Conservation (phyloP, 2,329 filamentous ascomycete genomes). For the Sporothrix luriei region DNA sequence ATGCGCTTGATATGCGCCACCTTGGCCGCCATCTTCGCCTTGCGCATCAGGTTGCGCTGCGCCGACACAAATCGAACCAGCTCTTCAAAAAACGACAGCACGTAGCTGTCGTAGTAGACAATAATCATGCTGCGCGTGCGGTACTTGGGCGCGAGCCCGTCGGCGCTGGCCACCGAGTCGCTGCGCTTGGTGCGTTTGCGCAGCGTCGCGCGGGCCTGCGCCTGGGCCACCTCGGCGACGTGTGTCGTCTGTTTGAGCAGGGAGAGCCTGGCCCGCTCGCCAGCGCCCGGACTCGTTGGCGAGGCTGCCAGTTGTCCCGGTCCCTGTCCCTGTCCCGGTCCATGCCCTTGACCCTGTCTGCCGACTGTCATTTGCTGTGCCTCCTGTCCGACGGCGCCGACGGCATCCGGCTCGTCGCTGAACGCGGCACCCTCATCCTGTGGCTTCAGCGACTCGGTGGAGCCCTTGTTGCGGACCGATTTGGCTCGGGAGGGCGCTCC, state of each 20-base stretch:
- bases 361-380: background rate
- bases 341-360: too few species aligned
- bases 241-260: conserved; percentile 29
- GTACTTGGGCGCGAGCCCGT: conserved; percentile 57
- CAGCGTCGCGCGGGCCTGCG: conserved; percentile 51
- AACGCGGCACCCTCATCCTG: conserved; percentile 36
- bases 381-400: background rate
- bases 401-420: conserved; percentile 29
- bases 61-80: conserved; percentile 80
- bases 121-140: conserved; percentile 75
- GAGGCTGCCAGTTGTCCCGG: background rate
- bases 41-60: conserved; percentile 80
- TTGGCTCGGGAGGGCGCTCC: conserved; percentile 36
- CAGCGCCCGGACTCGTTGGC: conserved; percentile 19
- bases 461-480: conserved; percentile 39
- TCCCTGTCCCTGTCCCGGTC: too few species aligned
- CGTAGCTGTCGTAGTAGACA: conserved; percentile 88
- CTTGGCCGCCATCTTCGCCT: conserved; percentile 81
- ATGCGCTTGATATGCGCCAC: conserved; percentile 66
- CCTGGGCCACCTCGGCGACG: conserved; percentile 43
- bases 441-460: conserved; percentile 39
- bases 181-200: conserved; percentile 54
- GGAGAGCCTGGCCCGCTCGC: conserved; percentile 30
- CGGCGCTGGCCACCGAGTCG: conserved; percentile 56
- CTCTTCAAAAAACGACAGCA: conserved; percentile 80